These are phyloP conservation scores for Talaromyces sp. DNA, from an alignment of 2,329 filamentous ascomycete genomes.

Conservation along the genomic window DNA sequence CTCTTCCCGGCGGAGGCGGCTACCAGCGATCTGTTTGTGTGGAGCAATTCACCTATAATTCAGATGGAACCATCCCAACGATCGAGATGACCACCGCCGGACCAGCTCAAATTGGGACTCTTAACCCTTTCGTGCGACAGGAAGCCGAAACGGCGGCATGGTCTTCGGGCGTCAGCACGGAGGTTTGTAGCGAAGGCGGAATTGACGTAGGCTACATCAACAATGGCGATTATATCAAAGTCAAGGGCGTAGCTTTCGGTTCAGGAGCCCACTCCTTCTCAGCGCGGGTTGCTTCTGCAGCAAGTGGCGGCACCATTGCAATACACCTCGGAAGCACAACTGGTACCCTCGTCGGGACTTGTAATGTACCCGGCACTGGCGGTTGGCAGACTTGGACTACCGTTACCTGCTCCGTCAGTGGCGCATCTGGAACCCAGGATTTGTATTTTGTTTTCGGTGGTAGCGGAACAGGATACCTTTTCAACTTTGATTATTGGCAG, in stretches of 20 bases:
- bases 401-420: constrained; percentile 3
- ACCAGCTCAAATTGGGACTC: neutral
- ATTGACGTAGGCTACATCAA: neutral
- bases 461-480: neutral
- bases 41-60: neutral
- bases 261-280: constrained; percentile 2
- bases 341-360: neutral
- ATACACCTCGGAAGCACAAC: neutral
- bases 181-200: constrained; percentile 1
- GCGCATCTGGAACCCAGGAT: neutral
- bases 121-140: neutral
- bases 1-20: neutral
- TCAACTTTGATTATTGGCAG: constrained; percentile 6
- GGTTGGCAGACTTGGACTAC: constrained; percentile 2
- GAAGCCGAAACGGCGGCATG: neutral
- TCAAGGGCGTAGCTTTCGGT: neutral
- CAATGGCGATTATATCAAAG: constrained; percentile 4
- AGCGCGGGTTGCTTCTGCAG: neutral
- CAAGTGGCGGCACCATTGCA: neutral
- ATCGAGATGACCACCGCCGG: constrained; percentile 3
- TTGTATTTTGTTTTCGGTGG: constrained; percentile 1
- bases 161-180: neutral
- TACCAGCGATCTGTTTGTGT: constrained; percentile 1
- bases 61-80: constrained; percentile 1
- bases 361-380: neutral